Base-by-base conservation (phyloP, 73 alveolate species). In the Blepharisma japonicum region DNA sequence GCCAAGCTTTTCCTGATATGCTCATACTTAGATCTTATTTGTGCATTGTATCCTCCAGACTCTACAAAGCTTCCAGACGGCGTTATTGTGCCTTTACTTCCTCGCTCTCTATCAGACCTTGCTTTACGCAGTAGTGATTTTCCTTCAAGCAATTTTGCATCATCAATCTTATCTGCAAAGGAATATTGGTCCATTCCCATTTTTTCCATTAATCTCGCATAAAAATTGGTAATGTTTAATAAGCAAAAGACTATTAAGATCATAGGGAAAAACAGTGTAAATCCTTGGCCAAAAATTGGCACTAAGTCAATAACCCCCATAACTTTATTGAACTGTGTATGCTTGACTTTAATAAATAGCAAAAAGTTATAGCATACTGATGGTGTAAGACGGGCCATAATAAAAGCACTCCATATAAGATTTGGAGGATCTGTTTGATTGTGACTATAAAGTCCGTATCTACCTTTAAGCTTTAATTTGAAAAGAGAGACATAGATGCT, bases 391-490 rank as follows among this genome's bases (percentile, higher is more conserved):
- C 80, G 18, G n/a, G 80, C 9, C 11, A 45, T 39, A 45, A 70
- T 14, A 39, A 70, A 45, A 9, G 80, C 66, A n/a, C 56, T 70
- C 68, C 56, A 70, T 11, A 47, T 45, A 7, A 70, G 61, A 70
- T 47, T 70, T 7, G 66, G 32, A 18, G 80, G 80, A 5, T 70
- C 80, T 70, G 80, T 70, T 18, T 70, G 80, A 45, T 70, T 39
- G 11, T 70, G n/a, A 5, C 20, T 45, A 25, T 70, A 70, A 70
- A 70, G 80, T 2, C 80, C 80, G 61, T 45, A 70, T 11, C 32
- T 14, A 2, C 66, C 66, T 45, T 23, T 18, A n/a, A 70, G 11
- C 70, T 6, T 11, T 7, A 70, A 18, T 2, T 18, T 70, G 61
- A 70, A 70, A 2, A 70, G 42, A 18, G 55, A n/a, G 5, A 70